Evolutionary conservation across 2,329 filamentous ascomycete species (phyloP).

Genomic region (Colletotrichum filicis): DNA sequence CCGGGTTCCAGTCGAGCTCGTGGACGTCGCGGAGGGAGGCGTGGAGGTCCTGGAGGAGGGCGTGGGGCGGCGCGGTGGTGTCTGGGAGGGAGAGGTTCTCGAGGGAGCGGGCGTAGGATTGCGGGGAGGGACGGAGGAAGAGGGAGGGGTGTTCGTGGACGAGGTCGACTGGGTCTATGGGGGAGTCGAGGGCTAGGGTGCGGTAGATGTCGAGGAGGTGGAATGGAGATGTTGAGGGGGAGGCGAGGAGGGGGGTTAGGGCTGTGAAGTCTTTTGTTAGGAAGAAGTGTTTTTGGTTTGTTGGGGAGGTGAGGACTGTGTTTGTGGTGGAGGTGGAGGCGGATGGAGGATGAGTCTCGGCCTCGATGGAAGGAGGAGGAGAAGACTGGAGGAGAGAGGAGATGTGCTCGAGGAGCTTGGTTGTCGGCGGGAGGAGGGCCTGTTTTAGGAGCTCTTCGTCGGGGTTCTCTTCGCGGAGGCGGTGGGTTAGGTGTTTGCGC

Average conservation of each 20-base stretch:
- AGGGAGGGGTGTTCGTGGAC: conserved; percentile 33
- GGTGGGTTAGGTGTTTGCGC: conserved; percentile 65
- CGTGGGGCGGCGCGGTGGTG: neutral
- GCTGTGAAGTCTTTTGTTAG: conserved; percentile 10
- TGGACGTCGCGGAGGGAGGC: conserved; percentile 18
- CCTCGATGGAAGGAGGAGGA: neutral
- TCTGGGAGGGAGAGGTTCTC: conserved; percentile 7
- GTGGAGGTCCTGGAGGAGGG: conserved; percentile 20
- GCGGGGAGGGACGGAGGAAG: conserved; percentile 32
- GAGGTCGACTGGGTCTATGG: conserved; percentile 28
- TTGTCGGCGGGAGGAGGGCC: conserved; percentile 29
- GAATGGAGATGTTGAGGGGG: neutral
- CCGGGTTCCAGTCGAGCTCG: conserved; percentile 25
- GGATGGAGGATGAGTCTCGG: too few species aligned
- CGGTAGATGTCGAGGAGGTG: conserved; percentile 31
- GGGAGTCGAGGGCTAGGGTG: conserved; percentile 29
- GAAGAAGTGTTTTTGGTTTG: conserved; percentile 20
- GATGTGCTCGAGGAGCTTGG: conserved; percentile 24
- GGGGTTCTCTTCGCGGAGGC: conserved; percentile 40
- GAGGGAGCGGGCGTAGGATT: conserved; percentile 13
- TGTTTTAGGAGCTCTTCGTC: conserved; percentile 26
- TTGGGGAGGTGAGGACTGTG: neutral
- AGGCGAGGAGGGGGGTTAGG: conserved; percentile 9
- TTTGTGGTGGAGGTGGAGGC: neutral
- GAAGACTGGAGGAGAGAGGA: neutral